Percentiles rank a stretch among this genome's conserved stretches.
Conservation (phyloP, 768 basidiomycete genomes). For the Lactarius sp. region DNA sequence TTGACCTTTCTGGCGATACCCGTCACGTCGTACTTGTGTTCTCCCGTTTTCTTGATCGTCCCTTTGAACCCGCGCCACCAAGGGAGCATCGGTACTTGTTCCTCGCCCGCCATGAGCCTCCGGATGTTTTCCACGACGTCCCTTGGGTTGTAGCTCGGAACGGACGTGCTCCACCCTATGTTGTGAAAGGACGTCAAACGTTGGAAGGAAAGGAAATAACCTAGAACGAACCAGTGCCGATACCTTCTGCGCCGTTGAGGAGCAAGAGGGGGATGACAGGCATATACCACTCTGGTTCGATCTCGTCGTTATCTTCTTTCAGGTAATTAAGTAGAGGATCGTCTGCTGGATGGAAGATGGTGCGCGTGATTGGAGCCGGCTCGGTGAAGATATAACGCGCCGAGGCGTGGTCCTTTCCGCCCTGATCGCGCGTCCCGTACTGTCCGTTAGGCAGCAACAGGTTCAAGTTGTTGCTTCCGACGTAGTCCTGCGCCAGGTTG, state of each 20-base stretch:
- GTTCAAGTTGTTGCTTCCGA: constrained; percentile 95
- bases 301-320: constrained; percentile 76
- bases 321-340: constrained; percentile 80
- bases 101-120: constrained; percentile 80
- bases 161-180: constrained; percentile 87
- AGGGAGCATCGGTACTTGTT: constrained; percentile 79
- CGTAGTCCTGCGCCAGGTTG: constrained; percentile 88
- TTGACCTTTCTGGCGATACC: constrained; percentile 74
- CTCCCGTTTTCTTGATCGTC: constrained; percentile 70
- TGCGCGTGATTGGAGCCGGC: constrained; percentile 65
- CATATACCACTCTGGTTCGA: constrained; percentile 95
- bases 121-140: constrained; percentile 89
- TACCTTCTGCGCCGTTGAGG: constrained; percentile 94
- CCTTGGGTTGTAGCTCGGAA: constrained; percentile 88
- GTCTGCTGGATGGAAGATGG: constrained; percentile 77
- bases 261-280: constrained; percentile 85
- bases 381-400: constrained; percentile 95
- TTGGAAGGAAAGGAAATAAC: neutral
- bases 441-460: constrained; percentile 85
- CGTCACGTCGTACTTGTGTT: constrained; percentile 80
- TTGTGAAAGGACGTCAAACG: neutral
- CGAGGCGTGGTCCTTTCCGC: constrained; percentile 95
- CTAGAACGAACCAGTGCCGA: constrained; percentile 73
- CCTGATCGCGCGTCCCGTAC: constrained; percentile 89
- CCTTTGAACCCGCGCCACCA: constrained; percentile 99